A percentile compares a stretch with the other conserved stretches of the same genome.
These are phyloP conservation scores for Aspergillus ochraceoroseus DNA, from an alignment of 2,329 filamentous ascomycete genomes.

Conservation along the genomic window DNA sequence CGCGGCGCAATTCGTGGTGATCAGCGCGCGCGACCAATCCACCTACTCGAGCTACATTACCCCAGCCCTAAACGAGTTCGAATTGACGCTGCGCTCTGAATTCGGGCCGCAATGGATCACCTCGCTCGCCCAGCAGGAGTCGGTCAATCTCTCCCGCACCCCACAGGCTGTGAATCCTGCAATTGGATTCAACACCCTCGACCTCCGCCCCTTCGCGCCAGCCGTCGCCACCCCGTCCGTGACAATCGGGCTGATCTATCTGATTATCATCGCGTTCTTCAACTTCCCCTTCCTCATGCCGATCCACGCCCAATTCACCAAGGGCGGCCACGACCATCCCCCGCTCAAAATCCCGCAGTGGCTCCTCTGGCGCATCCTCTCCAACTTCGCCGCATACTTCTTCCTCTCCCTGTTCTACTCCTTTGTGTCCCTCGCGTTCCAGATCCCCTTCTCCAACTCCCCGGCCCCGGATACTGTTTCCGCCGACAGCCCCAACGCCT, in stretches of 20 bases:
- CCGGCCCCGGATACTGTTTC: constrained; percentile 44
- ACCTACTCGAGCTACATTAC: constrained; percentile 52
- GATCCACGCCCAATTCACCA: constrained; percentile 57
- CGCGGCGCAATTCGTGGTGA: constrained; percentile 54
- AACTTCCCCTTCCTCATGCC: constrained; percentile 62
- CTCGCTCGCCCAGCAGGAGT: constrained; percentile 30
- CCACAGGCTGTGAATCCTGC: constrained; percentile 55
- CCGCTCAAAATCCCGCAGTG: constrained; percentile 56
- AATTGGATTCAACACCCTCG: constrained; percentile 53
- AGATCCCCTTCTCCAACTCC: constrained; percentile 55
- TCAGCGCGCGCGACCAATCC: constrained; percentile 54
- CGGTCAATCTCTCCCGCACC: constrained; percentile 43
- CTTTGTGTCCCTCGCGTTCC: constrained; percentile 59
- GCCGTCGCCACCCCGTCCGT: constrained; percentile 54
- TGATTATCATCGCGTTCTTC: constrained; percentile 65
- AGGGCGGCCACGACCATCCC: constrained; percentile 47
- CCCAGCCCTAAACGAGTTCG: constrained; percentile 49
- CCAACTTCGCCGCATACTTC: constrained; percentile 56
- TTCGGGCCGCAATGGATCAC: constrained; percentile 47
- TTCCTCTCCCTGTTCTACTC: constrained; percentile 61
- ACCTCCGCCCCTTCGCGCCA: constrained; percentile 57
- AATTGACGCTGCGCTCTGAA: constrained; percentile 43
- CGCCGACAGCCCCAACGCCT: constrained; percentile 50
- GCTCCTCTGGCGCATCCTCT: constrained; percentile 54
- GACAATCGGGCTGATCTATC: constrained; percentile 60